Evolutionary conservation across 2,329 filamentous ascomycete genomes (phyloP).

Genomic region (Clarireedia homoeocarpa): DNA sequence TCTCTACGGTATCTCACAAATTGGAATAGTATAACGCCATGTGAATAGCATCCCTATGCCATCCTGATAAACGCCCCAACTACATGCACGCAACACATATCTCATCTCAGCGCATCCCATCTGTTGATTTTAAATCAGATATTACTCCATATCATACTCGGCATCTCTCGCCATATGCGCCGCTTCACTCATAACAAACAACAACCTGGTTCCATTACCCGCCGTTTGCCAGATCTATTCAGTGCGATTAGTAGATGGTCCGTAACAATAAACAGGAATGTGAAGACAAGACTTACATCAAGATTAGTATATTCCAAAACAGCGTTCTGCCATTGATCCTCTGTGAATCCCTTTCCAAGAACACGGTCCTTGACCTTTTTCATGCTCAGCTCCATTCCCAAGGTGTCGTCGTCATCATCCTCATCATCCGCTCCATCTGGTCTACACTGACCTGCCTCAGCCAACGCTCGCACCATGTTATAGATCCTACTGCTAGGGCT

Average conservation of each 20-base stretch:
- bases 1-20: conserved; percentile 2
- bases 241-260: neutral
- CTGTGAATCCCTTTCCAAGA: conserved; percentile 91
- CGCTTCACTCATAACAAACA: conserved; percentile 58
- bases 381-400: conserved; percentile 70
- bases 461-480: conserved; percentile 83
- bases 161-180: conserved; percentile 31
- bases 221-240: conserved; percentile 70
- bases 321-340: conserved; percentile 80
- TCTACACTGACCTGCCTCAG: conserved; percentile 64
- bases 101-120: neutral
- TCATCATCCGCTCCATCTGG: conserved; percentile 48
- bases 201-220: conserved; percentile 59
- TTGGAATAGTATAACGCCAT: conserved; percentile 1
- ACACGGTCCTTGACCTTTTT: conserved; percentile 85
- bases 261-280: conserved; percentile 31
- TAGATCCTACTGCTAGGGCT: conserved; percentile 88
- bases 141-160: conserved; percentile 21
- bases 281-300: conserved; percentile 60
- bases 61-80: conserved; percentile 4
- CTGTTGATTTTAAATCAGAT: neutral
- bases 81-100: conserved; percentile 1
- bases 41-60: neutral
- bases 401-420: conserved; percentile 58
- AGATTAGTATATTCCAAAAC: conserved; percentile 83